These are phyloP conservation scores for Myriosclerotinia curreyana DNA, from an alignment of 2,329 filamentous ascomycete species.

Conservation along the genomic window DNA sequence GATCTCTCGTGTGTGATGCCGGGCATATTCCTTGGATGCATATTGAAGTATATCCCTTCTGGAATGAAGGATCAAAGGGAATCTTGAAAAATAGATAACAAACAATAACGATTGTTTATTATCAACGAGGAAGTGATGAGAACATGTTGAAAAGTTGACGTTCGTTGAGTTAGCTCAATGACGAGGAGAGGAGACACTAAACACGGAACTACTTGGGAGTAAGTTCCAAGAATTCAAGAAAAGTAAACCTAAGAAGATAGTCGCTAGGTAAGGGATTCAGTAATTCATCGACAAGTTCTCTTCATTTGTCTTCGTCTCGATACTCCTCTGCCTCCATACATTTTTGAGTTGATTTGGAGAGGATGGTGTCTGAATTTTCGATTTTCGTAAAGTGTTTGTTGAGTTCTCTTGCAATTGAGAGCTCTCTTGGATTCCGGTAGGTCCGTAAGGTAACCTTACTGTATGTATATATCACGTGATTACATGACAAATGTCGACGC, in stretches of 20 bases:
- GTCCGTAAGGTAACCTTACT: too few relatives aligned
- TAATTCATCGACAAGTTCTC: too few relatives aligned
- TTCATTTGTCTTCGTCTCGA: too few relatives aligned
- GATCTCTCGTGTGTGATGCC: conserved; percentile 23
- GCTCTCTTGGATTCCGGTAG: too few relatives aligned
- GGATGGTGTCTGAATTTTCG: too few relatives aligned
- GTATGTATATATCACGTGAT: too few relatives aligned
- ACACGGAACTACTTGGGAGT: not conserved
- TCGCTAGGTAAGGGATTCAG: too few relatives aligned
- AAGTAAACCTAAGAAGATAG: too few relatives aligned
- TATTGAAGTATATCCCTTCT: not conserved
- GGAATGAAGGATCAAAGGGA: not conserved
- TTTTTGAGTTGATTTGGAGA: too few relatives aligned
- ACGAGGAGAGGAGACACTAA: conserved; percentile 1
- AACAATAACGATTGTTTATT: not conserved
- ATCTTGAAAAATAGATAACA: not conserved
- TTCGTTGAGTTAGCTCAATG: not conserved
- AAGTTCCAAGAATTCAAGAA: not conserved
- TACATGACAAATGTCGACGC: not conserved
- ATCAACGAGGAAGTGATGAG: not conserved
- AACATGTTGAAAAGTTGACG: not conserved
- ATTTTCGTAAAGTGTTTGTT: too few relatives aligned
- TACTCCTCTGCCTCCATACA: too few relatives aligned
- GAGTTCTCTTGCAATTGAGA: too few relatives aligned
- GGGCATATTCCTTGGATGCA: conserved; percentile 17